These are phyloP conservation scores for Saccharomycopsis fodiens DNA, from an alignment of 805 yeast genomes.

Conservation along the genomic window DNA sequence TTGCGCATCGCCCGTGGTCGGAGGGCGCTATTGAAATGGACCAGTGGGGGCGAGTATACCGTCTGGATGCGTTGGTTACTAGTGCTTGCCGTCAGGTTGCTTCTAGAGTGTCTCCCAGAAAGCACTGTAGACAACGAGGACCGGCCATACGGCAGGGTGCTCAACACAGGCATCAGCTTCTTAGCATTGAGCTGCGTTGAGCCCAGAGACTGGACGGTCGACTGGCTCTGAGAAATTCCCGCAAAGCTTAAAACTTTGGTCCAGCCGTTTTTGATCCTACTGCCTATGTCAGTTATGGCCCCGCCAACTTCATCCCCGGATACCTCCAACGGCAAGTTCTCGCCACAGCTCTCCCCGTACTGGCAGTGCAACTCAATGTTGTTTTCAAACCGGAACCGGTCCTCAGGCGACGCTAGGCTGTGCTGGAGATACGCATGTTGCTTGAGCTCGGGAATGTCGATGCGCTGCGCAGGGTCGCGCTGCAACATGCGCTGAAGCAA, in stretches of 20 bases:
- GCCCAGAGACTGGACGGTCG: too few relatives aligned
- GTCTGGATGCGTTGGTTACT: slow-evolving; percentile 4
- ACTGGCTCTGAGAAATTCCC: too few relatives aligned
- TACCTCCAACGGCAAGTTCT: slow-evolving; percentile 38
- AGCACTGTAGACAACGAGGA: slow-evolving; percentile 9
- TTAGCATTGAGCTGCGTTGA: slow-evolving; percentile 2
- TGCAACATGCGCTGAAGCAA: slow-evolving; percentile 52
- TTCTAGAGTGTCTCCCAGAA: slow-evolving; percentile 2
- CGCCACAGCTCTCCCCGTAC: slow-evolving; percentile 18
- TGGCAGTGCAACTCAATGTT: slow-evolving; percentile 24
- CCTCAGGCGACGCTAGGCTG: slow-evolving; percentile 30
- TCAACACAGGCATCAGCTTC: slow-evolving; percentile 1
- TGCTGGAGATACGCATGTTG: slow-evolving; percentile 60
- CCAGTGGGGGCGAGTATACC: slow-evolving; percentile 13
- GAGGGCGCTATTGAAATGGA: slow-evolving; percentile 7
- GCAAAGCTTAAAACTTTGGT: slow-evolving; percentile 31
- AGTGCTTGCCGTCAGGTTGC: neutral
- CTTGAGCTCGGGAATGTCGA: slow-evolving; percentile 66
- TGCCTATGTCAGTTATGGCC: slow-evolving; percentile 78
- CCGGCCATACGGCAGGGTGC: neutral
- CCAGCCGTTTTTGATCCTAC: slow-evolving; percentile 47
- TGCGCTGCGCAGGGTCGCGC: slow-evolving; percentile 63
- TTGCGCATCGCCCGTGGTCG: neutral
- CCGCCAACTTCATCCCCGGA: slow-evolving; percentile 61
- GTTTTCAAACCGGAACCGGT: slow-evolving; percentile 22